Evolutionary conservation across 192 early-diverging fungal species (phyloP), one percentile per base, ranked within the genome.

Genomic region (Borealophlyctis nickersoniae): DNA sequence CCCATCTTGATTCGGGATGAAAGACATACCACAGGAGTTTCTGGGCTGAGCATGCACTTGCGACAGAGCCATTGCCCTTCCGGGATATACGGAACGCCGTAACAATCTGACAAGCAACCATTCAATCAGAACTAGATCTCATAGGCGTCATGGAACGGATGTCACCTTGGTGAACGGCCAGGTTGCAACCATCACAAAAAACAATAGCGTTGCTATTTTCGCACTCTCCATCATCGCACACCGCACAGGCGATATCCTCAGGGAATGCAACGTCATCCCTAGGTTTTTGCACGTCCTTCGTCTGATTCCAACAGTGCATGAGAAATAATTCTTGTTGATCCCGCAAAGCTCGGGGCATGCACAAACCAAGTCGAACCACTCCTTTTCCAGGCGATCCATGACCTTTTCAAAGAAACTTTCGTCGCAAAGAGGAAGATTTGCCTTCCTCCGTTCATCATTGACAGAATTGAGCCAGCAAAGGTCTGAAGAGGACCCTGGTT

Each of bases 191-290:
- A 75, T 99, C 97, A 79, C 97, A 99, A 66, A 96, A 99, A 4
- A 99, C 97, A 54, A 99, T 99, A 0, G 94, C 96, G 69, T 99
- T 99, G 70, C 90, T 89, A 72, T 99, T 99, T 77, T 99, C 97
- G 75, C 92, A 90, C 78, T 99, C 97, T n/a, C 92, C 91, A 64
- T 97, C 94, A 63, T 95, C 93, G 75, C 97, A 99, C 22, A 99
- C 89, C 1, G 90, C 90, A 63, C 97, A 99, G 3, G 84, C 82
- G 0, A 87, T 84, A 62, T 99, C 95, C 36, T 95, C 92, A 1
- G 83, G 39, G 68, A 69, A 59, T 78, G 79, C 61, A 71, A 80
- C 69, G 56, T 70, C 49, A 72, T 84, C 69, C 7, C 79, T 74
- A 9, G 81, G 69, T 45, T 89, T 89, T 23, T 92, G 91, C 28